A percentile compares a stretch with the other conserved stretches of the same genome.
These are phyloP conservation scores for Cladophialophora yegresii DNA, from an alignment of 2,329 filamentous ascomycete species.

Conservation along the genomic window DNA sequence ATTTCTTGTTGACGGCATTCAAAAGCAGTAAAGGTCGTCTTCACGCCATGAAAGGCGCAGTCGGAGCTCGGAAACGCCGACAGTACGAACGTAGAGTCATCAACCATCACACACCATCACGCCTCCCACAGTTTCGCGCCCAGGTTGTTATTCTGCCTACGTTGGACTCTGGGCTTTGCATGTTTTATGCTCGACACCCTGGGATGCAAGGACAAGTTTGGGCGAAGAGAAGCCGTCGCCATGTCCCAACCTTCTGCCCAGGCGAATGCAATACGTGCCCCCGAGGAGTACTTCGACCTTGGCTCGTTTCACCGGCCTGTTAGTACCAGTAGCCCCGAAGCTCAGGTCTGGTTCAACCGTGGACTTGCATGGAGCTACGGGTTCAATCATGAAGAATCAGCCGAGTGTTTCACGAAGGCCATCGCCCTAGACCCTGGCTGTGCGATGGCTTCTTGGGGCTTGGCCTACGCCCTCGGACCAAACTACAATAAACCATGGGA, in stretches of 20 bases:
- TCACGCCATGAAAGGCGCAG: not conserved
- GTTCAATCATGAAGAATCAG: constrained; percentile 48
- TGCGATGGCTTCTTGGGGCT: constrained; percentile 47
- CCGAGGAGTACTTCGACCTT: constrained; percentile 41
- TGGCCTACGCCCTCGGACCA: constrained; percentile 68
- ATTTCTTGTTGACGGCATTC: not conserved
- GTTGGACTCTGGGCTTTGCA: not conserved
- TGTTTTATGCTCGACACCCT: no score
- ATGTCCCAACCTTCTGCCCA: not conserved
- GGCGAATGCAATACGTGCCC: not conserved
- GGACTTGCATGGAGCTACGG: constrained; percentile 45
- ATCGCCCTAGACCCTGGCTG: constrained; percentile 42
- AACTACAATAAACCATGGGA: constrained; percentile 82
- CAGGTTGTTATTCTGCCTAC: not conserved
- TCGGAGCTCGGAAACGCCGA: not conserved
- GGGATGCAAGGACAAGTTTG: not conserved
- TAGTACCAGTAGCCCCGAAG: constrained; percentile 38
- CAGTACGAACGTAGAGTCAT: not conserved
- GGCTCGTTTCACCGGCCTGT: constrained; percentile 43
- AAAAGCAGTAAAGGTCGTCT: not conserved
- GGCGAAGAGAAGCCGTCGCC: not conserved
- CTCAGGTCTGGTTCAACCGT: constrained; percentile 45
- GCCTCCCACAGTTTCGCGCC: not conserved
- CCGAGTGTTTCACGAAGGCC: constrained; percentile 43
- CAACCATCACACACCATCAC: not conserved